phyloP scores from a whole-genome alignment of 805 yeast species.

The Pichia cephalocereana region DNA sequence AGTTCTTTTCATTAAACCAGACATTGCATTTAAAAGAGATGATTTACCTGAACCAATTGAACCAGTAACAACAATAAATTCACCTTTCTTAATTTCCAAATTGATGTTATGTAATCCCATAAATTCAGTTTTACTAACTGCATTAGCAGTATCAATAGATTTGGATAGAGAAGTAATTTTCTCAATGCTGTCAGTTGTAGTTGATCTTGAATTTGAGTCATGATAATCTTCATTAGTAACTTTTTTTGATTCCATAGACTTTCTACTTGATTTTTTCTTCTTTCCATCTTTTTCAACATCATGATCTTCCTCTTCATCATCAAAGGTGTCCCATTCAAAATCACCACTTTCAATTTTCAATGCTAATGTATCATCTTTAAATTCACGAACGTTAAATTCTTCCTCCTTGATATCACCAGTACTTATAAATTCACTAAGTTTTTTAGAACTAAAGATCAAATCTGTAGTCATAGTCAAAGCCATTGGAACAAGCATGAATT shows the following conservation, averaged over 20 bases:
- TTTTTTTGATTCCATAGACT: not conserved
- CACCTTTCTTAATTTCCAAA: constrained; percentile 49
- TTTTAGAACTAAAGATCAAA: constrained; percentile 48
- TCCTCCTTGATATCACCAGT: constrained; percentile 30
- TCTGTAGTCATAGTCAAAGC: constrained; percentile 60
- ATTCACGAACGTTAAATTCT: constrained; percentile 15
- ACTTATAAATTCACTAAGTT: constrained; percentile 47
- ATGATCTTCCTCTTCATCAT: constrained; percentile 16
- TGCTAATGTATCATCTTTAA: constrained; percentile 28
- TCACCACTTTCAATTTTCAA: constrained; percentile 44
- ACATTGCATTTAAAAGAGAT: constrained; percentile 58
- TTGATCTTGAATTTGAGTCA: not conserved
- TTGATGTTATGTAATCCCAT: constrained; percentile 44
- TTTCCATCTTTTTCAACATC: not conserved
- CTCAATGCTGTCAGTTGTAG: constrained; percentile 1
- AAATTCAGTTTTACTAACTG: constrained; percentile 16
- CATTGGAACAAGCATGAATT: constrained; percentile 60
- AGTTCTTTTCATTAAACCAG: constrained; percentile 58
- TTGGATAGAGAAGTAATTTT: not conserved
- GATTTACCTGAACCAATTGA: constrained; percentile 61
- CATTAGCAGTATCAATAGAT: not conserved
- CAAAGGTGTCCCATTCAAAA: constrained; percentile 58
- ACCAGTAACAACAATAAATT: constrained; percentile 70
- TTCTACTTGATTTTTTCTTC: not conserved
- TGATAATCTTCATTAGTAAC: not conserved